Evolutionary conservation across 2,329 filamentous ascomycete genomes (phyloP).

Genomic region (Elsinoe necatrix): DNA sequence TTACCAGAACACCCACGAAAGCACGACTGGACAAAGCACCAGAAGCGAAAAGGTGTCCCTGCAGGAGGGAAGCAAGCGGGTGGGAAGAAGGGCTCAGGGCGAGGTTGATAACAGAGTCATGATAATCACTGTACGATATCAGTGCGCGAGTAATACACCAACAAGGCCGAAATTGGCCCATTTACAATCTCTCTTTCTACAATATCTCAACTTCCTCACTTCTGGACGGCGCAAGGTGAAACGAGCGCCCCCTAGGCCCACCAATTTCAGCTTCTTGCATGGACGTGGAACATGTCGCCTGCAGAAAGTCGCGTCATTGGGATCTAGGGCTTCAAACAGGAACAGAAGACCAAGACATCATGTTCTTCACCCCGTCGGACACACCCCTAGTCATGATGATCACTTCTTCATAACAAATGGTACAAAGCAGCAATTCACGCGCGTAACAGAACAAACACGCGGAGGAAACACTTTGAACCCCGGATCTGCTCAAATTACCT

Average conservation of each 20-base stretch:
- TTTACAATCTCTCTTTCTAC: not conserved
- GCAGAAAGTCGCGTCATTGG: not conserved
- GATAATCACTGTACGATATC: not conserved
- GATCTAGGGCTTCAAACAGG: not conserved
- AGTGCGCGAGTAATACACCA: not conserved
- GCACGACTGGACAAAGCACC: not conserved
- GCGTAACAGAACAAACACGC: not conserved
- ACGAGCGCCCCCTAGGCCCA: not conserved
- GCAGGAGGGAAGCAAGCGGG: not conserved
- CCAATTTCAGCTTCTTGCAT: not conserved
- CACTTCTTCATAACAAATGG: not conserved
- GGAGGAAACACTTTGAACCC: not conserved
- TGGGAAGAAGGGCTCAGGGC: not conserved
- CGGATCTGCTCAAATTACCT: not conserved
- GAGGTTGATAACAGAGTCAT: not conserved
- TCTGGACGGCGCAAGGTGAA: not conserved
- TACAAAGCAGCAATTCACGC: not conserved
- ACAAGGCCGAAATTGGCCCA: not conserved
- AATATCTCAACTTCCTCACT: not conserved
- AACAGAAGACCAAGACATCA: not conserved
- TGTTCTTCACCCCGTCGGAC: not conserved
- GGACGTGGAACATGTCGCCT: not conserved
- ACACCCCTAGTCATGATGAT: not conserved
- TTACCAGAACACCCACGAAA: not conserved
- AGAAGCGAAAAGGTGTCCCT: conserved; percentile 4